Conservation (phyloP, 148 eudicot genomes). For the Chenopodium berlandieri region DNA sequence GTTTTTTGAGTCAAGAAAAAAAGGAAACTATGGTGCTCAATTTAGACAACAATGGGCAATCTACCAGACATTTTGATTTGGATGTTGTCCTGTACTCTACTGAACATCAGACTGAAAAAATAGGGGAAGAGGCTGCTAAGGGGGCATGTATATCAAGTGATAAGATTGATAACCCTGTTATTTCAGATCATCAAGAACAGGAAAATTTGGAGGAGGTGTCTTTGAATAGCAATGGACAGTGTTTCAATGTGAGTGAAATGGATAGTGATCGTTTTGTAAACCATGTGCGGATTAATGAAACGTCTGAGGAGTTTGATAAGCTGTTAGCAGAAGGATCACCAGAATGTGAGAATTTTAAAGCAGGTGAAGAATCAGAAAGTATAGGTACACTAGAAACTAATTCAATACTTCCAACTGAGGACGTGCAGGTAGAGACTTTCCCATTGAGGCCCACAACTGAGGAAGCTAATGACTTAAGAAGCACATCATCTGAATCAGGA, state of each 20-base stretch:
- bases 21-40: constrained; percentile 24
- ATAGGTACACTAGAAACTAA: constrained; percentile 20
- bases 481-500: constrained; percentile 17
- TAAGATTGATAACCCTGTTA: constrained; percentile 5
- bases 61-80: constrained; percentile 20
- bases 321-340: constrained; percentile 10
- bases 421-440: constrained; percentile 62
- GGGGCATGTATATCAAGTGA: not conserved
- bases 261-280: constrained; percentile 14
- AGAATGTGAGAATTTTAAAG: constrained; percentile 25
- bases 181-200: constrained; percentile 15
- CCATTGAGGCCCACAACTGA: constrained; percentile 46
- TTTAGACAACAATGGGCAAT: constrained; percentile 23
- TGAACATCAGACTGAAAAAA: constrained; percentile 2
- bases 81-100: constrained; percentile 17
- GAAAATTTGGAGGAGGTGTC: constrained; percentile 8
- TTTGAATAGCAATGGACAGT: constrained; percentile 11
- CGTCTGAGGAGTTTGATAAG: constrained; percentile 32
- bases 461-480: constrained; percentile 31
- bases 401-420: constrained; percentile 18
- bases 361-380: constrained; percentile 21
- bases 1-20: constrained; percentile 18
- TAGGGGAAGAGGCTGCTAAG: constrained; percentile 15
- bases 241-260: constrained; percentile 20
- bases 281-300: constrained; percentile 30